Conservation (phyloP, 2,329 filamentous ascomycete genomes). For the Fusarium domesticum region DNA sequence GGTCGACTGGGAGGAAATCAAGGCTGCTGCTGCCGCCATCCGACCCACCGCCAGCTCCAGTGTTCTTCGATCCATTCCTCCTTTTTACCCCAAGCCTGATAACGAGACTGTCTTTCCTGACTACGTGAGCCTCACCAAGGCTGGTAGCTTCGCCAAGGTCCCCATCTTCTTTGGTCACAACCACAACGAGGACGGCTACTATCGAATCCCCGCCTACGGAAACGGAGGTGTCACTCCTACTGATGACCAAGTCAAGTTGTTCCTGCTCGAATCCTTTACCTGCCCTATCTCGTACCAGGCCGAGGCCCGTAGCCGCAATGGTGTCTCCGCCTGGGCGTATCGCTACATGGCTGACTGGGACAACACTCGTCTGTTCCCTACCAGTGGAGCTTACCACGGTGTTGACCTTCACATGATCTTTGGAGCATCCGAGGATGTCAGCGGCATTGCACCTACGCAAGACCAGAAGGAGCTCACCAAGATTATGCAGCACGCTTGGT, state of each 20-base stretch:
- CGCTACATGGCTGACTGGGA: slow-evolving; percentile 50
- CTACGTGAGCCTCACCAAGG: slow-evolving; percentile 34
- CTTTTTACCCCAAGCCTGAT: slow-evolving; percentile 44
- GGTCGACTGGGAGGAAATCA: slow-evolving; percentile 36
- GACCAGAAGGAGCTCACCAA: slow-evolving; percentile 33
- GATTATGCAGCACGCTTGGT: slow-evolving; percentile 42
- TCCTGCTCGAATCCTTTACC: slow-evolving; percentile 45
- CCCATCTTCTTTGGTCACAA: slow-evolving; percentile 44
- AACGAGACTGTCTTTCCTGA: slow-evolving; percentile 40
- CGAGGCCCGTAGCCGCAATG: slow-evolving; percentile 31
- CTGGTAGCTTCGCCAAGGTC: slow-evolving; percentile 38
- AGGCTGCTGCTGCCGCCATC: slow-evolving; percentile 37
- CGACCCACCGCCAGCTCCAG: slow-evolving; percentile 32
- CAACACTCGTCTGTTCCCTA: slow-evolving; percentile 44
- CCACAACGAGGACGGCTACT: slow-evolving; percentile 47
- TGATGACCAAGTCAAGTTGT: slow-evolving; percentile 35
- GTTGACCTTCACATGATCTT: slow-evolving; percentile 48
- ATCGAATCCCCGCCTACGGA: slow-evolving; percentile 42
- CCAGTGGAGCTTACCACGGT: slow-evolving; percentile 49
- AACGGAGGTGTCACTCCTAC: slow-evolving; percentile 38
- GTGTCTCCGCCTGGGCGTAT: slow-evolving; percentile 43
- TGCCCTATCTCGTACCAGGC: slow-evolving; percentile 44
- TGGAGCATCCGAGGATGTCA: slow-evolving; percentile 39
- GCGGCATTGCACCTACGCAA: slow-evolving; percentile 33
- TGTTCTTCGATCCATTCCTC: slow-evolving; percentile 35